phyloP scores from a whole-genome alignment of 805 yeast species.

The Ogataea ramenticola region DNA sequence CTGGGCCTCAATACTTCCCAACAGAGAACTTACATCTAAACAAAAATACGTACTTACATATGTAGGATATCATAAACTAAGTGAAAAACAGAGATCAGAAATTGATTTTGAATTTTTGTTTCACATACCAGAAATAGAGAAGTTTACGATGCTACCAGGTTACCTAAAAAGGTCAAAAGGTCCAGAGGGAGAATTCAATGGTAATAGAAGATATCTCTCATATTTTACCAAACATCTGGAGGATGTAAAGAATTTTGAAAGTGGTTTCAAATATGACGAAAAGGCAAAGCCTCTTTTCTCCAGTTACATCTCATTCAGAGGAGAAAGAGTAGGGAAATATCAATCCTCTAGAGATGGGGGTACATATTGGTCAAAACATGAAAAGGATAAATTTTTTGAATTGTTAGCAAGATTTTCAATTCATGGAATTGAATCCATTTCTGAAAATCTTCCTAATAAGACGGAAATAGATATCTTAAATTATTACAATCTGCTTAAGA shows the following conservation, averaged over 20 bases:
- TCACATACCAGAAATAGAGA: neutral
- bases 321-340: neutral
- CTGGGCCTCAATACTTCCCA: neutral
- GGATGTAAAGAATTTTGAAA: neutral
- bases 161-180: no score
- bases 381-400: conserved; percentile 46
- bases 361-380: conserved; percentile 36
- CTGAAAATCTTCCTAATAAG: conserved; percentile 32
- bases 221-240: no score
- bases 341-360: conserved; percentile 21
- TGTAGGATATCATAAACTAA: neutral
- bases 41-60: no score
- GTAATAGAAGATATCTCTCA: neutral
- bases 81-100: neutral
- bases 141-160: no score
- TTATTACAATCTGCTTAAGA: conserved; percentile 35
- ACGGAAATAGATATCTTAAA: conserved; percentile 34
- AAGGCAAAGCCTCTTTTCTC: neutral
- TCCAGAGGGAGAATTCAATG: no score
- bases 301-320: neutral
- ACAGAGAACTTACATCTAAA: neutral
- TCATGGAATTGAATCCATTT: conserved; percentile 34
- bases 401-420: conserved; percentile 44
- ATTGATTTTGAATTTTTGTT: neutral
- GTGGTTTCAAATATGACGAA: neutral